These are phyloP conservation scores for Pichia heedii DNA, from an alignment of 805 yeast species.

Conservation along the genomic window DNA sequence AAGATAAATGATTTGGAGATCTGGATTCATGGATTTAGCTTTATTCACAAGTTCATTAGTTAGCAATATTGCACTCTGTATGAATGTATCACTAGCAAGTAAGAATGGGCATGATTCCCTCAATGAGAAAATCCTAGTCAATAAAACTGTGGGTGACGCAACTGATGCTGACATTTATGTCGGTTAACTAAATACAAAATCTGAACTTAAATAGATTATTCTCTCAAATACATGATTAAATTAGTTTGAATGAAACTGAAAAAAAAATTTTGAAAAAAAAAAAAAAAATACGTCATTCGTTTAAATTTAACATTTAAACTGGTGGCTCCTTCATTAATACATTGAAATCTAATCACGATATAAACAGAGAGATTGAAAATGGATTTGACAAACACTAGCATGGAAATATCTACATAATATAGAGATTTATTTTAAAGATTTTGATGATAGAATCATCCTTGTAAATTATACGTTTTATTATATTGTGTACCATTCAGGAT, in stretches of 20 bases:
- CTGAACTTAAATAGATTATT: too few relatives aligned
- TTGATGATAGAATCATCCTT: background rate
- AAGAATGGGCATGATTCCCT: constrained; percentile 72
- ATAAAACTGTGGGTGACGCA: constrained; percentile 39
- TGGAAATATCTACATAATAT: background rate
- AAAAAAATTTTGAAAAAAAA: too few relatives aligned
- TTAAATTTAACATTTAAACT: too few relatives aligned
- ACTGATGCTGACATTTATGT: constrained; percentile 20
- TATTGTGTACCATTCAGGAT: background rate
- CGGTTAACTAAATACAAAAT: too few relatives aligned
- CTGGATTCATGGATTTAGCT: constrained; percentile 18
- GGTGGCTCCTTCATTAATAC: too few relatives aligned
- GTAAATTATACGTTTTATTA: background rate
- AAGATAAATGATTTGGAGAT: constrained; percentile 37
- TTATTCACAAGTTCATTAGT: constrained; percentile 49
- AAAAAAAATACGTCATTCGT: too few relatives aligned
- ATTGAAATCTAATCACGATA: too few relatives aligned
- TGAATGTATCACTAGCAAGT: constrained; percentile 57
- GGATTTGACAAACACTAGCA: background rate
- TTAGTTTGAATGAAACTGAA: too few relatives aligned
- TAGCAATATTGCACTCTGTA: constrained; percentile 54
- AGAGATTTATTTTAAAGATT: too few relatives aligned
- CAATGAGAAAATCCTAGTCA: constrained; percentile 56
- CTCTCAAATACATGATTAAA: too few relatives aligned
- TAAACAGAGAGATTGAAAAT: too few relatives aligned